These are phyloP conservation scores for Cladosporium sp. DNA, from an alignment of 2,329 filamentous ascomycete genomes.

Conservation along the genomic window DNA sequence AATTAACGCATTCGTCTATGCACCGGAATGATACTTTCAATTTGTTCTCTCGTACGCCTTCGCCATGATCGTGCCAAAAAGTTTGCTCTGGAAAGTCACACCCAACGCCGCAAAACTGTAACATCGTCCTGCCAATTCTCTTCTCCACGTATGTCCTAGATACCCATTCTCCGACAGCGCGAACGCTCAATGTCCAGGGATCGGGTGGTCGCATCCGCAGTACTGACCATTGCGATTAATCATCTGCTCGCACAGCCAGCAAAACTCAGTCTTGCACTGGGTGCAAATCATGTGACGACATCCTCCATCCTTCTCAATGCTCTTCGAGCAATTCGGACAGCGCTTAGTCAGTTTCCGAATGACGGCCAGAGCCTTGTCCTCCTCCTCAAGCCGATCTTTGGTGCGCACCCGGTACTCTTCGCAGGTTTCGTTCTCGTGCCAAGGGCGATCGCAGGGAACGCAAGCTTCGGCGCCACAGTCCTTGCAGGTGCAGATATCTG, in stretches of 20 bases:
- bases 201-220: not conserved
- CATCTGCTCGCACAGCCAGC: conserved; percentile 31
- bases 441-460: conserved; percentile 33
- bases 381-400: conserved; percentile 31
- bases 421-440: conserved; percentile 36
- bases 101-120: not conserved
- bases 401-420: conserved; percentile 34
- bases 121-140: not conserved
- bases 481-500: conserved; percentile 42
- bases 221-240: conserved; percentile 10
- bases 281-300: conserved; percentile 34
- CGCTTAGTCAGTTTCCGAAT: conserved; percentile 28
- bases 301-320: conserved; percentile 37
- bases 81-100: not conserved
- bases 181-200: not conserved
- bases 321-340: conserved; percentile 33
- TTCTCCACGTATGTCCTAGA: not conserved
- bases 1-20: not conserved
- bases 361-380: conserved; percentile 26
- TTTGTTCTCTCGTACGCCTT: not conserved
- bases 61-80: not conserved
- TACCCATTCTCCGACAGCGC: not conserved
- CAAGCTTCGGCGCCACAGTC: conserved; percentile 34
- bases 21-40: not conserved
- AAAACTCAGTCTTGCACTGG: conserved; percentile 31